Conservation (phyloP, 257 asterid species). For the Solanum arcanum region DNA sequence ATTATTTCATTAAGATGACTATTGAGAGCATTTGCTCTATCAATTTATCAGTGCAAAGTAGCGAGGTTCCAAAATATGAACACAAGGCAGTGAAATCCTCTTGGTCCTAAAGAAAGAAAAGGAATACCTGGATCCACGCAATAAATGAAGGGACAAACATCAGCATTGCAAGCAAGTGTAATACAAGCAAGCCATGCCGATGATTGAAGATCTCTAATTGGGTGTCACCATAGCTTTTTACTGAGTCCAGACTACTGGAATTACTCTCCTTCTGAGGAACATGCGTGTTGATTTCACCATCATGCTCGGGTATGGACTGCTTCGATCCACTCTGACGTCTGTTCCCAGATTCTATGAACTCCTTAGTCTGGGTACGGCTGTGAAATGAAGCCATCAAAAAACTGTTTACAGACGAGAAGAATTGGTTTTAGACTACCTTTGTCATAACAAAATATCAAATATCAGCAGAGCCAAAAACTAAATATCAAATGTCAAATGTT, state of each 20-base stretch:
- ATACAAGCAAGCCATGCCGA: constrained; percentile 70
- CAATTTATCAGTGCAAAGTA: neutral
- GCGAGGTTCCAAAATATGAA: neutral
- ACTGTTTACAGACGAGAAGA: constrained; percentile 49
- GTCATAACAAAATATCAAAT: neutral
- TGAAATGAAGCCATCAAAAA: constrained; percentile 73
- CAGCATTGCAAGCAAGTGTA: constrained; percentile 67
- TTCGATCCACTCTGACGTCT: constrained; percentile 12
- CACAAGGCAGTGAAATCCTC: neutral
- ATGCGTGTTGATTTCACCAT: constrained; percentile 26
- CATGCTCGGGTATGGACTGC: constrained; percentile 24
- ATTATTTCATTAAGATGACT: neutral
- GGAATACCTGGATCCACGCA: constrained; percentile 85
- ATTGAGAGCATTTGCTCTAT: neutral
- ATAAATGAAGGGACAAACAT: constrained; percentile 82
- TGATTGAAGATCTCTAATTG: constrained; percentile 86
- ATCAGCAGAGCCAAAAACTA: neutral
- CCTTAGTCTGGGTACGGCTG: constrained; percentile 58
- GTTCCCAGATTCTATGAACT: constrained; percentile 28
- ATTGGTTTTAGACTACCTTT: constrained; percentile 8
- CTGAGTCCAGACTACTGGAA: constrained; percentile 45
- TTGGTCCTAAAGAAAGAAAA: neutral
- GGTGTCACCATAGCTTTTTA: constrained; percentile 59
- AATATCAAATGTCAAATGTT: neutral
- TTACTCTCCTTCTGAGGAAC: constrained; percentile 21